Evolutionary conservation across 2,329 filamentous ascomycete species (phyloP), one percentile per base, ranked within the genome.

Genomic region (Chaetothyriales sp.): DNA sequence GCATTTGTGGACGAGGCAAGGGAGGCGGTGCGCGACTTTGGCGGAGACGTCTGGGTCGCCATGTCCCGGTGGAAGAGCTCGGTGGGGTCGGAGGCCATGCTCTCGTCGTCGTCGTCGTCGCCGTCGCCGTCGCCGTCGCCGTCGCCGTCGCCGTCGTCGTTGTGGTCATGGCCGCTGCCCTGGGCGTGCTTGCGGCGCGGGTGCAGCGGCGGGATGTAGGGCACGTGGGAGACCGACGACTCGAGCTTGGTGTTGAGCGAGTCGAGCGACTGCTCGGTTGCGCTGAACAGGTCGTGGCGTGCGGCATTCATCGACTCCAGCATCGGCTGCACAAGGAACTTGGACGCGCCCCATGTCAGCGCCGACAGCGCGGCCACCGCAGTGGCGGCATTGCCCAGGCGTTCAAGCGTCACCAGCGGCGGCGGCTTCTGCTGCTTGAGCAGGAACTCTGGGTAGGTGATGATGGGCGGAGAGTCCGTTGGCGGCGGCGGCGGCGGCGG

Each of bases 391-490:
- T 73, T 78, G 29, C 78, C 61, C 4, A 82, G 67, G 33, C 73
- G 73, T n/a, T 68, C 66, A 48, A 78, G 71, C 5, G 78, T 81
- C 29, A 83, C 74, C 18, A 83, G 70, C 0, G 80, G 79, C 13
- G 79, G 77, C 8, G 77, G 77, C 57, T 78, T 78, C 56, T 73
- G 69, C 8, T 77, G 70, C 55, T 80, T 72, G 45, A 78, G 69
- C 43, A 83, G 73, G 60, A 82, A 83, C 63, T 83, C 80, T 3
- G 80, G 80, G 60, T 83, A 83, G 46, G 80, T 82, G 56, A 83
- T 80, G 53, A 83, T 81, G 4, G 80, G 80, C 18, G 79, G 75
- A 20, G 75, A 65, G 40, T 76, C 73, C 68, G 50, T 64, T 55
- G 7, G 61, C 48, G 10, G 59, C 29, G 33, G 56, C 49, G 47